Evolutionary conservation across 1,284 basidiomycete species (phyloP).

Genomic region (Marasmius sp.): DNA sequence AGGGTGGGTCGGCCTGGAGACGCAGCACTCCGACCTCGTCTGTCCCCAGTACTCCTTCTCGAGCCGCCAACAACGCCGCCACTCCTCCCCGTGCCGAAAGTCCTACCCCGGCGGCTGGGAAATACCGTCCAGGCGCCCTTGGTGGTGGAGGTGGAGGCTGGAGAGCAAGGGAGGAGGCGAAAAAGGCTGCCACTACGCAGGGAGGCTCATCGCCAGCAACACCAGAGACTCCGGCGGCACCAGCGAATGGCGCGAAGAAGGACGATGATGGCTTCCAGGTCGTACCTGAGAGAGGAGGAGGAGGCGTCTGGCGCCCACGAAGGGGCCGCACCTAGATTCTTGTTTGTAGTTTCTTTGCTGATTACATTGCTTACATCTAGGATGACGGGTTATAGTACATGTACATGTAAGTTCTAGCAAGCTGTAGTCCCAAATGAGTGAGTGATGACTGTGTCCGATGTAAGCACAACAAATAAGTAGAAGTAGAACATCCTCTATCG

Average conservation of each 20-base stretch:
- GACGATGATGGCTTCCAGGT: constrained; percentile 76
- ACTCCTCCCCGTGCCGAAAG: constrained; percentile 45
- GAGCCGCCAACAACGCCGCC: constrained; percentile 29
- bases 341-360: not conserved
- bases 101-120: constrained; percentile 40
- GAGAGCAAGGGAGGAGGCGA: constrained; percentile 57
- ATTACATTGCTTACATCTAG: constrained; percentile 5
- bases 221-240: constrained; percentile 32
- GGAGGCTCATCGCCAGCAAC: constrained; percentile 23
- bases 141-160: constrained; percentile 43
- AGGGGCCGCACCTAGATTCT: constrained; percentile 23
- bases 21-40: constrained; percentile 33
- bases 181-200: constrained; percentile 26
- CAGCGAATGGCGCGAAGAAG: constrained; percentile 40
- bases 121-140: constrained; percentile 46
- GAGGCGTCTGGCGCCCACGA: constrained; percentile 42
- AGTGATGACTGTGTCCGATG: not conserved
- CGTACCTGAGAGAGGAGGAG: constrained; percentile 42
- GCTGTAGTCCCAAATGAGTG: constrained; percentile 2
- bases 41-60: constrained; percentile 30
- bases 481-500: not conserved
- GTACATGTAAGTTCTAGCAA: constrained; percentile 1
- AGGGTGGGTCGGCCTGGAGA: constrained; percentile 38
- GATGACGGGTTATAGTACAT: constrained; percentile 1
- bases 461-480: not conserved